Percentiles rank a stretch among this genome's conserved stretches.
These are phyloP conservation scores for Naegleria lovaniensis DNA, from an alignment of 208 protist species.

Conservation along the genomic window DNA sequence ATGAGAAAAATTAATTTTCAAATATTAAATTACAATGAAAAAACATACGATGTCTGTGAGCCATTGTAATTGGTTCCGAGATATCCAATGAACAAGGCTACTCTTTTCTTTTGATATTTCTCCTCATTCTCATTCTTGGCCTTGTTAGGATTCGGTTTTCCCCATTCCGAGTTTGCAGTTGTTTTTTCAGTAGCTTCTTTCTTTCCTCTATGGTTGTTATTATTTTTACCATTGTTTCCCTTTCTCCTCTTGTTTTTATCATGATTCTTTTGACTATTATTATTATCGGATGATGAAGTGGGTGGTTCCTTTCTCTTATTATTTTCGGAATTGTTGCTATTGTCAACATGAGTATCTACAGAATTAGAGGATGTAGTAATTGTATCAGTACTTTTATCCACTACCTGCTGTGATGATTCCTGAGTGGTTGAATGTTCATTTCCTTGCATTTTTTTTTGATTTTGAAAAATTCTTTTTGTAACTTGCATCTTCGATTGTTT, in stretches of 20 bases:
- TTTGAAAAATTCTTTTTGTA: no score
- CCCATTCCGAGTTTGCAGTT: background rate
- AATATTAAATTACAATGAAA: background rate
- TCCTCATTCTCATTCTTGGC: background rate
- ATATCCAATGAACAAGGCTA: slow-evolving; percentile 5
- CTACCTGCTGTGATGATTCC: background rate
- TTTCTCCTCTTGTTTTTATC: background rate
- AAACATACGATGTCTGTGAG: background rate
- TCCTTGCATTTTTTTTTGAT: no score
- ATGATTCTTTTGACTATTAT: background rate
- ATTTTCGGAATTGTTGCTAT: background rate
- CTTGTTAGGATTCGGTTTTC: background rate
- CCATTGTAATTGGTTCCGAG: slow-evolving; percentile 4
- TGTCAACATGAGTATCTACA: background rate
- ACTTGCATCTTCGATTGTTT: no score
- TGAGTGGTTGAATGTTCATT: no score
- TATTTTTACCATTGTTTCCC: background rate
- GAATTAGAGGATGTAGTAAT: background rate
- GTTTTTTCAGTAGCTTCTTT: background rate
- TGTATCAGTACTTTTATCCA: background rate
- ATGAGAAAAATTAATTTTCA: background rate
- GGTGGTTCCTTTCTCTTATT: background rate
- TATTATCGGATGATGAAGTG: background rate
- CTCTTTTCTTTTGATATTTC: slow-evolving; percentile 7
- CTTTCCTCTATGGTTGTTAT: background rate